phyloP scores from a whole-genome alignment of 2,329 filamentous ascomycete genomes.

The Penicillium janthinellum region DNA sequence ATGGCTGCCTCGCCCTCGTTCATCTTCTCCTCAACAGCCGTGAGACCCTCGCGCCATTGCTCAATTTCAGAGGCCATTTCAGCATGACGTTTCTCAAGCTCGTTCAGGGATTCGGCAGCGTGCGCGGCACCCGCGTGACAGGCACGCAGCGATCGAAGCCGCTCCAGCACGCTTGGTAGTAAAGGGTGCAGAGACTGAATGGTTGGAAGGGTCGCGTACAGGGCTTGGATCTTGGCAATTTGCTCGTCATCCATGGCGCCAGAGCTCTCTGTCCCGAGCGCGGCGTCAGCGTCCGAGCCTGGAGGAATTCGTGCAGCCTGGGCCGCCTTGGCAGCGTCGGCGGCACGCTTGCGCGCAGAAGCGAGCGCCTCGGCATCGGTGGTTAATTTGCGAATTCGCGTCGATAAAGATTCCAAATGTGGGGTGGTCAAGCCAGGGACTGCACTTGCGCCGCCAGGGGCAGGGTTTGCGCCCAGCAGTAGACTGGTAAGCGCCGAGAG shows the following conservation, averaged over 20 bases:
- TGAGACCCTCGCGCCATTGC: constrained; percentile 80
- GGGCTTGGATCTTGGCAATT: constrained; percentile 81
- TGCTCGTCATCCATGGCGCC: constrained; percentile 66
- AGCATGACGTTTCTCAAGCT: constrained; percentile 75
- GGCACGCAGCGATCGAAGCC: constrained; percentile 77
- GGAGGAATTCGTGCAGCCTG: constrained; percentile 42
- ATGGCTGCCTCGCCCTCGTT: constrained; percentile 69
- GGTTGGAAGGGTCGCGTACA: constrained; percentile 85
- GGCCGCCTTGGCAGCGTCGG: constrained; percentile 45
- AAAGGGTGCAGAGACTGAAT: constrained; percentile 85
- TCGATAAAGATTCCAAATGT: constrained; percentile 47
- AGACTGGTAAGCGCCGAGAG: constrained; percentile 68
- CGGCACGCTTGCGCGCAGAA: constrained; percentile 46
- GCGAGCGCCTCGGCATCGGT: constrained; percentile 49
- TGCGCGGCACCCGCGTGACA: constrained; percentile 86
- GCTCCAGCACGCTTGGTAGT: constrained; percentile 80
- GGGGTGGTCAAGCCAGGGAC: constrained; percentile 40
- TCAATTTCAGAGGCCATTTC: constrained; percentile 83
- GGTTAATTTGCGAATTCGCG: constrained; percentile 47
- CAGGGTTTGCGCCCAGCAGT: constrained; percentile 40
- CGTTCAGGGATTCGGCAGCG: constrained; percentile 74
- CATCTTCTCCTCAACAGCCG: constrained; percentile 76
- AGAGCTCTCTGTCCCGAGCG: constrained; percentile 31
- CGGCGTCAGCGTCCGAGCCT: constrained; percentile 32
- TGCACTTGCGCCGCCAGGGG: constrained; percentile 25